Conservation (phyloP, 768 basidiomycete genomes). For the Suillus bovinus region DNA sequence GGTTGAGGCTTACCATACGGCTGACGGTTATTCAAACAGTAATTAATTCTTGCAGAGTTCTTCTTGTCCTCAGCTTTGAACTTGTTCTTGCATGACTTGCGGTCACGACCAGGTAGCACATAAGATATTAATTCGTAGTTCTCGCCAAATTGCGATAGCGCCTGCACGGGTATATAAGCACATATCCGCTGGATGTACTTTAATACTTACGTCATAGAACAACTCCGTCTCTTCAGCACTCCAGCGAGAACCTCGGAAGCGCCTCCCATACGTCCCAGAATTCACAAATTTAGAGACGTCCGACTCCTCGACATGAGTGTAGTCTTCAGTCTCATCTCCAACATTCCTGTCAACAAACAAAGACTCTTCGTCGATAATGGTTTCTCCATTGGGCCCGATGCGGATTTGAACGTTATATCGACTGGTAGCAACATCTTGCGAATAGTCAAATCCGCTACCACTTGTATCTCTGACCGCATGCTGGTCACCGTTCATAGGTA, state of each 20-base stretch:
- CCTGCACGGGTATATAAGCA: conserved; percentile 46
- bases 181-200: not conserved
- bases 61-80: conserved; percentile 89
- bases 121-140: conserved; percentile 92
- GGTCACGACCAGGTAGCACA: conserved; percentile 79
- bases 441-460: conserved; percentile 70
- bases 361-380: conserved; percentile 84
- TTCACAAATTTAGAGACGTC: conserved; percentile 87
- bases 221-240: conserved; percentile 86
- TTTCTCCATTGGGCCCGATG: conserved; percentile 84
- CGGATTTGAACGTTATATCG: conserved; percentile 85
- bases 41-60: conserved; percentile 73
- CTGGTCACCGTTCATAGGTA: not conserved
- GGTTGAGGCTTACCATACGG: conserved; percentile 64
- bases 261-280: conserved; percentile 78
- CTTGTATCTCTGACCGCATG: conserved; percentile 41
- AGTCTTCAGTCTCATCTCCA: conserved; percentile 68
- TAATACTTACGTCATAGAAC: conserved; percentile 72
- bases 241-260: conserved; percentile 84
- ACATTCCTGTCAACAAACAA: conserved; percentile 73
- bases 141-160: conserved; percentile 86
- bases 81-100: conserved; percentile 91
- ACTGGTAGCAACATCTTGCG: conserved; percentile 61
- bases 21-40: conserved; percentile 69
- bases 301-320: conserved; percentile 79